Percentiles rank a stretch among this genome's conserved stretches.
Evolutionary conservation across 805 yeast genomes (phyloP).

Genomic region (Zygosaccharomyces siamensis): DNA sequence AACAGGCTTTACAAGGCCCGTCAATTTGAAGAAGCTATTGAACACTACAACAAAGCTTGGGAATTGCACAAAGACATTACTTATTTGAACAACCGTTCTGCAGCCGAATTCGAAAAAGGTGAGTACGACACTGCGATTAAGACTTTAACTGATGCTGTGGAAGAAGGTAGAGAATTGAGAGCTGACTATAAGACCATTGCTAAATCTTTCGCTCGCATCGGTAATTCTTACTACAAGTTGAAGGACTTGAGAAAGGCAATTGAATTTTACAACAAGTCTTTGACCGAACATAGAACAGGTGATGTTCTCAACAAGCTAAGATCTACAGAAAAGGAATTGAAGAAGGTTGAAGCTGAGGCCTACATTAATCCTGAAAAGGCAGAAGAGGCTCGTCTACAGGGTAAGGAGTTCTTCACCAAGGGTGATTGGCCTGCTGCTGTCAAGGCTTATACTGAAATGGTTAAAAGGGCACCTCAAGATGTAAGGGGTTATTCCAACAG

Average conservation of each 20-base stretch:
- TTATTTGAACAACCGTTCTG: conserved; percentile 91
- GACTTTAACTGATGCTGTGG: conserved; percentile 79
- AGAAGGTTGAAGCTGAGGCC: conserved; percentile 67
- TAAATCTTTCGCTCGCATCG: conserved; percentile 88
- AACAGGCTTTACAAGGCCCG: conserved; percentile 80
- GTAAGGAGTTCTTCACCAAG: conserved; percentile 81
- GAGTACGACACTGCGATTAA: conserved; percentile 80
- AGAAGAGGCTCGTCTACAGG: conserved; percentile 89
- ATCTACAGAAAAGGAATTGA: conserved; percentile 77
- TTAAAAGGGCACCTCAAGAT: conserved; percentile 94
- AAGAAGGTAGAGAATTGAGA: conserved; percentile 81
- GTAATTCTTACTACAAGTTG: conserved; percentile 72
- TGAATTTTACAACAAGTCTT: conserved; percentile 76
- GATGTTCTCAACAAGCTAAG: conserved; percentile 86
- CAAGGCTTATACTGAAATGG: conserved; percentile 89
- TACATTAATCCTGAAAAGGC: conserved; percentile 90
- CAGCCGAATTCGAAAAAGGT: conserved; percentile 95
- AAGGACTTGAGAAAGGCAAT: conserved; percentile 70
- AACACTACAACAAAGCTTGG: conserved; percentile 81
- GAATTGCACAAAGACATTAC: conserved; percentile 77
- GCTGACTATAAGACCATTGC: conserved; percentile 91
- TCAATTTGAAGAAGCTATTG: conserved; percentile 91
- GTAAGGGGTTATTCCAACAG: conserved; percentile 96
- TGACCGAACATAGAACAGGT: conserved; percentile 96
- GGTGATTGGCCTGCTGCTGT: conserved; percentile 98